A percentile compares a stretch with the other conserved stretches of the same genome.
phyloP scores from a whole-genome alignment of 208 protist species.

The Lotmaria passim region DNA sequence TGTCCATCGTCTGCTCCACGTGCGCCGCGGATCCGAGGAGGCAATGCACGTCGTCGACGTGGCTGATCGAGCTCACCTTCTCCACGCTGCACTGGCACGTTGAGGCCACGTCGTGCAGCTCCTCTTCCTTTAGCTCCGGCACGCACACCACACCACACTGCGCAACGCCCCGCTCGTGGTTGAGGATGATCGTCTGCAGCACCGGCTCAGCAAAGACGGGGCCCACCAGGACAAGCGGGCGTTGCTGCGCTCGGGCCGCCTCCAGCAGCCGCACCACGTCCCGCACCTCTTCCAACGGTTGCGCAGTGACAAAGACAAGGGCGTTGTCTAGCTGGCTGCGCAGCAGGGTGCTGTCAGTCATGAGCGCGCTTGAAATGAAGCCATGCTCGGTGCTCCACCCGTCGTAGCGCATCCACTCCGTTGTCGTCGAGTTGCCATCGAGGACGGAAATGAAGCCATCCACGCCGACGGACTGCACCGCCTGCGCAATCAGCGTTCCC shows the following conservation, averaged over 20 bases:
- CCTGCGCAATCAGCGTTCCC: slow-evolving; percentile 97
- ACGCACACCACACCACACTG: slow-evolving; percentile 91
- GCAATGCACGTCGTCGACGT: slow-evolving; percentile 67
- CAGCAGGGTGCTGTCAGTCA: slow-evolving; percentile 94
- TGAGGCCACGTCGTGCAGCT: slow-evolving; percentile 99
- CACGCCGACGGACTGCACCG: slow-evolving; percentile 98
- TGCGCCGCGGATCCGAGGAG: slow-evolving; percentile 65
- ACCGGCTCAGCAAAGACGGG: slow-evolving; percentile 74
- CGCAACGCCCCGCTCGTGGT: slow-evolving; percentile 97
- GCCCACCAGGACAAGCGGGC: slow-evolving; percentile 78
- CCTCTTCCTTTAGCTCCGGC: slow-evolving; percentile 97
- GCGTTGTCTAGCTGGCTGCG: slow-evolving; percentile 95
- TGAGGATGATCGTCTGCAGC: slow-evolving; percentile 83
- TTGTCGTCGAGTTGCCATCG: slow-evolving; percentile 96
- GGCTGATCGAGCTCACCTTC: slow-evolving; percentile 78
- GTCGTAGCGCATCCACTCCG: slow-evolving; percentile 97
- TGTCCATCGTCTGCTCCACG: slow-evolving; percentile 96
- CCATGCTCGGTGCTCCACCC: slow-evolving; percentile 98
- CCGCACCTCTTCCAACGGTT: slow-evolving; percentile 59
- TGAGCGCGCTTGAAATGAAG: slow-evolving; percentile 98
- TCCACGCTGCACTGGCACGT: slow-evolving; percentile 95
- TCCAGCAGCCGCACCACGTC: slow-evolving; percentile 83
- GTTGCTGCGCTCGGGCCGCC: slow-evolving; percentile 43
- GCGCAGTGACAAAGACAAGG: slow-evolving; percentile 89
- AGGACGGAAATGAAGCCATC: slow-evolving; percentile 99